These are phyloP conservation scores for Albophoma yamanashiensis DNA, from an alignment of 2,329 filamentous ascomycete genomes.

Conservation along the genomic window DNA sequence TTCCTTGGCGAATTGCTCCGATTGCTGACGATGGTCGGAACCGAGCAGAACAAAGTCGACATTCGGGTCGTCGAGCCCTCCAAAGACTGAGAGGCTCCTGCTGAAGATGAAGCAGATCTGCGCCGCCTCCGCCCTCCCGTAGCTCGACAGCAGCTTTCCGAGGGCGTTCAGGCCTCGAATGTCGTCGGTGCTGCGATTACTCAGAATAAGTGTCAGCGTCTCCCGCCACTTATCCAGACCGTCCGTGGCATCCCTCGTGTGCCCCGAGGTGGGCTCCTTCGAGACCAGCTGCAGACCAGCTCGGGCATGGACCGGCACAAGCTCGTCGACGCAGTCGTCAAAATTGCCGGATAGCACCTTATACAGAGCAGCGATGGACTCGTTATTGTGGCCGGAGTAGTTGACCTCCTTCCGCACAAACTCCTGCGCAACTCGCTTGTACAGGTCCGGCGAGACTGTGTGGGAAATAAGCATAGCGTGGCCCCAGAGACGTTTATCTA, in stretches of 20 bases:
- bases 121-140: constrained; percentile 81
- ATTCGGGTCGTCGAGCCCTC: constrained; percentile 71
- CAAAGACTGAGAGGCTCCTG: constrained; percentile 57
- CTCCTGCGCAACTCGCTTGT: constrained; percentile 89
- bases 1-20: constrained; percentile 65
- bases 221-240: constrained; percentile 93
- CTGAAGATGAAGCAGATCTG: constrained; percentile 93
- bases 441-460: constrained; percentile 68
- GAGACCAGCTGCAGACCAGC: constrained; percentile 87
- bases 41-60: constrained; percentile 76
- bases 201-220: constrained; percentile 73
- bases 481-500: constrained; percentile 89
- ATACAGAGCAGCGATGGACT: constrained; percentile 84
- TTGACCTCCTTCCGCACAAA: constrained; percentile 95
- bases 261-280: constrained; percentile 49
- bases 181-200: constrained; percentile 79
- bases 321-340: constrained; percentile 89
- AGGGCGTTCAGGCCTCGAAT: constrained; percentile 66
- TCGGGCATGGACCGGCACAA: constrained; percentile 85
- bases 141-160: constrained; percentile 71
- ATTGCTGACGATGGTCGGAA: constrained; percentile 64
- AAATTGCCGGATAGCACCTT: constrained; percentile 89
- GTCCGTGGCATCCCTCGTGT: constrained; percentile 63
- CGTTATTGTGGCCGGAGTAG: constrained; percentile 64
- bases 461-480: constrained; percentile 87